A percentile compares a stretch with the other conserved stretches of the same genome.
Evolutionary conservation across 768 basidiomycete genomes (phyloP).

Genomic region (Amanita brunnescens): DNA sequence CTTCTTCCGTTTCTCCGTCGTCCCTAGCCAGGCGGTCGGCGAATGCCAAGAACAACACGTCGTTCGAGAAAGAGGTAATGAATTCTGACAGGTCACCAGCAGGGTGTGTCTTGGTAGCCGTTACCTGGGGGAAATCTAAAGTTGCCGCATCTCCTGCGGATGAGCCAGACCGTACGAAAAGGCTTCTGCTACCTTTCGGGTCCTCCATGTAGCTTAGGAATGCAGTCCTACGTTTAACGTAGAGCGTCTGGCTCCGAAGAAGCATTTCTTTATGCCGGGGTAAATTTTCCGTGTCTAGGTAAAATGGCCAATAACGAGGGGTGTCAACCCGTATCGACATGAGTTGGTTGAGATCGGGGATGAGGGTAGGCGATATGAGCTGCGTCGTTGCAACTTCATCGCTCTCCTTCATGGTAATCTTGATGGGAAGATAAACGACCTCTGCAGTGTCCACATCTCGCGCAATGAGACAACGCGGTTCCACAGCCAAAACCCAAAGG

Average conservation of each 20-base stretch:
- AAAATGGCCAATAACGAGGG: constrained; percentile 92
- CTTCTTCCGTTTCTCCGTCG: constrained; percentile 47
- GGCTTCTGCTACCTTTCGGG: constrained; percentile 84
- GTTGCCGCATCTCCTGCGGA: constrained; percentile 79
- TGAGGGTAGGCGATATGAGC: constrained; percentile 86
- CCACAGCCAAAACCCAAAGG: constrained; percentile 92
- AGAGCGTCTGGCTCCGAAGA: constrained; percentile 72
- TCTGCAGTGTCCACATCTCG: constrained; percentile 89
- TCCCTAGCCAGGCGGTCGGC: constrained; percentile 69
- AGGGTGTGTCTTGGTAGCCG: constrained; percentile 55
- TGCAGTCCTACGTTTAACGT: constrained; percentile 86
- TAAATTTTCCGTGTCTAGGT: constrained; percentile 65
- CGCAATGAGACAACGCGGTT: constrained; percentile 87
- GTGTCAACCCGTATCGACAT: constrained; percentile 84
- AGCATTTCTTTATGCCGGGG: constrained; percentile 62
- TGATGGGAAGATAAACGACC: constrained; percentile 88
- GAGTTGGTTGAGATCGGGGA: constrained; percentile 80
- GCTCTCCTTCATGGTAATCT: constrained; percentile 70
- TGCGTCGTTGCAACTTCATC: constrained; percentile 57
- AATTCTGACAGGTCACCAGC: constrained; percentile 75
- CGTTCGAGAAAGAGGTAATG: constrained; percentile 81
- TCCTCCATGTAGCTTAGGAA: constrained; percentile 93
- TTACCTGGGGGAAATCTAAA: constrained; percentile 76
- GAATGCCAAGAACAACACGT: constrained; percentile 70
- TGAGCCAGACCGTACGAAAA: constrained; percentile 83